These are phyloP conservation scores for Aspergillus egyptiacus DNA, from an alignment of 495 filamentous ascomycete species.

Conservation along the genomic window DNA sequence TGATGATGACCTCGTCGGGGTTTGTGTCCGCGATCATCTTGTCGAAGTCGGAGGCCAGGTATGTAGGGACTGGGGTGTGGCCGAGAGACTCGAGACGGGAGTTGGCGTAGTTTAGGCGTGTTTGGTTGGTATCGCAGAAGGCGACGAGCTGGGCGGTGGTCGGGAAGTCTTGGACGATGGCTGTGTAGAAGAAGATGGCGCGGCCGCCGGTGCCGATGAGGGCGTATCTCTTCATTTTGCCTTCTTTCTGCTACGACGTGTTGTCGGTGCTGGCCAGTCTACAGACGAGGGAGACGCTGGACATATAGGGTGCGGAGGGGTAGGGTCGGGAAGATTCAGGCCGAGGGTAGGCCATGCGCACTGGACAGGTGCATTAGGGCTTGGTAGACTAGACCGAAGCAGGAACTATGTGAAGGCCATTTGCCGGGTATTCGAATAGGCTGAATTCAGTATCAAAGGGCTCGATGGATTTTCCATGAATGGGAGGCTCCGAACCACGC, in stretches of 20 bases:
- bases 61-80: conserved; percentile 38
- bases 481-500: background rate
- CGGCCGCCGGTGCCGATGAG: conserved; percentile 31
- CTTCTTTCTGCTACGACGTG: too few relatives aligned
- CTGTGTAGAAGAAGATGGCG: conserved; percentile 49
- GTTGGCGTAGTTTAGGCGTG: conserved; percentile 28
- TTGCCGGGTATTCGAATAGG: background rate
- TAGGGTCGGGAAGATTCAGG: background rate
- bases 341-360: background rate
- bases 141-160: conserved; percentile 44
- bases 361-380: background rate
- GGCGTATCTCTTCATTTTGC: conserved; percentile 26
- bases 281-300: too few relatives aligned
- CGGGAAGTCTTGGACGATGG: conserved; percentile 44
- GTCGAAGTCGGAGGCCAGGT: conserved; percentile 46
- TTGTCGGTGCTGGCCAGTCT: background rate
- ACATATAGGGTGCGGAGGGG: background rate
- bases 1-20: conserved; percentile 53
- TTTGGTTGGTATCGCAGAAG: conserved; percentile 33
- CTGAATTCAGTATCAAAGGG: background rate
- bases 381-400: background rate
- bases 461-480: conserved; percentile 5
- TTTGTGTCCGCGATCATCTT: conserved; percentile 46
- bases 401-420: background rate
- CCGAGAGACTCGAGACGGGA: conserved; percentile 19